Conservation (phyloP, 495 filamentous ascomycete species). For the Staphylotrichum longicolle region DNA sequence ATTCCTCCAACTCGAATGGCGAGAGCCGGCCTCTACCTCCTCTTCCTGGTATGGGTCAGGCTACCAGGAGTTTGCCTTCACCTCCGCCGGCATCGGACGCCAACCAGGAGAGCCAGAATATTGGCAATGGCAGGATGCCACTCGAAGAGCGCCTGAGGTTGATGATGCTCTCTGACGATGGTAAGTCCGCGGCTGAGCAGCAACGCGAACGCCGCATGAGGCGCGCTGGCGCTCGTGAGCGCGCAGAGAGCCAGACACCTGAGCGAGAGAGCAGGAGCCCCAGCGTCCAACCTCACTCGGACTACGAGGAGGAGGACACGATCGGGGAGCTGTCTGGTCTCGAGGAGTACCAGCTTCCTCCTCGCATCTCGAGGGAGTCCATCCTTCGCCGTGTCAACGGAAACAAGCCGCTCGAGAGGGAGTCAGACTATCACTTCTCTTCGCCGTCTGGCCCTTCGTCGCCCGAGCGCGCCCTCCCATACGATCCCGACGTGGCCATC, state of each 20-base stretch:
- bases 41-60: slow-evolving; percentile 53
- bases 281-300: slow-evolving; percentile 33
- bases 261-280: slow-evolving; percentile 46
- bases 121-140: slow-evolving; percentile 67
- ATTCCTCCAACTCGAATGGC: slow-evolving; percentile 68
- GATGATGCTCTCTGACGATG: slow-evolving; percentile 73
- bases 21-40: slow-evolving; percentile 76
- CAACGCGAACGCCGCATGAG: slow-evolving; percentile 63
- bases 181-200: slow-evolving; percentile 51
- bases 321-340: slow-evolving; percentile 53
- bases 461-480: slow-evolving; percentile 47
- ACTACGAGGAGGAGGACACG: slow-evolving; percentile 48
- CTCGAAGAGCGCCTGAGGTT: slow-evolving; percentile 77
- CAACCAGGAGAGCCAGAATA: slow-evolving; percentile 66
- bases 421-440: slow-evolving; percentile 63
- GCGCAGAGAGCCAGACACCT: slow-evolving; percentile 48
- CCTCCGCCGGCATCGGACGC: slow-evolving; percentile 58
- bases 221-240: slow-evolving; percentile 48
- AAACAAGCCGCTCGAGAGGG: slow-evolving; percentile 53
- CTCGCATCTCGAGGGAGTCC: slow-evolving; percentile 86
- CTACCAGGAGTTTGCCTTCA: slow-evolving; percentile 54
- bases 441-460: slow-evolving; percentile 55
- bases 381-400: slow-evolving; percentile 86
- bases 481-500: slow-evolving; percentile 85
- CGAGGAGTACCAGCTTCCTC: slow-evolving; percentile 62